A percentile compares a stretch with the other conserved stretches of the same genome.
These are phyloP conservation scores for Malus hybrid DNA, from an alignment of 331 rosid species.

Conservation along the genomic window DNA sequence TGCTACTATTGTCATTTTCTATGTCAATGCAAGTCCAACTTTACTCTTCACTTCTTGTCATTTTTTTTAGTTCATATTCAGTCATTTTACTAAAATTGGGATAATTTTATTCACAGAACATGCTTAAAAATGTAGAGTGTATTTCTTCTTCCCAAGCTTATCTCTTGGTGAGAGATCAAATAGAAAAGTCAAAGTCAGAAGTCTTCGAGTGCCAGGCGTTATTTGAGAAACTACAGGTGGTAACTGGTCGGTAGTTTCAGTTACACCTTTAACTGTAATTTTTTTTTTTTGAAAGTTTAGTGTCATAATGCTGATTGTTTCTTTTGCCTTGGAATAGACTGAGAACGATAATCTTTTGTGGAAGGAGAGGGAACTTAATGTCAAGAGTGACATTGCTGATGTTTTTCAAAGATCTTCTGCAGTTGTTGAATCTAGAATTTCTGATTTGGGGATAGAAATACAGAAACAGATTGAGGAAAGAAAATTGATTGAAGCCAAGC, in stretches of 20 bases:
- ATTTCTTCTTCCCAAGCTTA: slow-evolving; percentile 62
- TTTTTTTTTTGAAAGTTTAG: slow-evolving; percentile 2
- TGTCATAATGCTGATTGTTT: slow-evolving; percentile 25
- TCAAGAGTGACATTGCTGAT: slow-evolving; percentile 76
- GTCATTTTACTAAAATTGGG: slow-evolving; percentile 16
- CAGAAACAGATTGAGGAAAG: slow-evolving; percentile 58
- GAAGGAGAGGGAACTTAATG: slow-evolving; percentile 82
- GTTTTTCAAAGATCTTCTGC: slow-evolving; percentile 57
- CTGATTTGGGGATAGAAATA: slow-evolving; percentile 55
- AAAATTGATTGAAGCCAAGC: slow-evolving; percentile 49
- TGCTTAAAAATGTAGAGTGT: slow-evolving; percentile 65
- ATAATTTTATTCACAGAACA: slow-evolving; percentile 46
- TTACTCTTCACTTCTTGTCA: neutral
- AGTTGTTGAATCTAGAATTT: slow-evolving; percentile 55
- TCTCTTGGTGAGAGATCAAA: slow-evolving; percentile 67
- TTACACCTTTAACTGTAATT: slow-evolving; percentile 26
- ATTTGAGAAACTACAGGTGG: slow-evolving; percentile 95
- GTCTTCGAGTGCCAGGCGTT: slow-evolving; percentile 58
- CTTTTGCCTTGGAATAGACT: slow-evolving; percentile 43
- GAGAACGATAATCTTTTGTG: slow-evolving; percentile 85
- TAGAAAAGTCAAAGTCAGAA: slow-evolving; percentile 66
- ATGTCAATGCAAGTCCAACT: neutral
- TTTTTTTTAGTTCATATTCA: neutral
- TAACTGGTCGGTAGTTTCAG: slow-evolving; percentile 83
- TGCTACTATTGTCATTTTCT: neutral